These are phyloP conservation scores for Cardiospermum halicacabum DNA, from an alignment of 345 rosid genomes.

Conservation along the genomic window DNA sequence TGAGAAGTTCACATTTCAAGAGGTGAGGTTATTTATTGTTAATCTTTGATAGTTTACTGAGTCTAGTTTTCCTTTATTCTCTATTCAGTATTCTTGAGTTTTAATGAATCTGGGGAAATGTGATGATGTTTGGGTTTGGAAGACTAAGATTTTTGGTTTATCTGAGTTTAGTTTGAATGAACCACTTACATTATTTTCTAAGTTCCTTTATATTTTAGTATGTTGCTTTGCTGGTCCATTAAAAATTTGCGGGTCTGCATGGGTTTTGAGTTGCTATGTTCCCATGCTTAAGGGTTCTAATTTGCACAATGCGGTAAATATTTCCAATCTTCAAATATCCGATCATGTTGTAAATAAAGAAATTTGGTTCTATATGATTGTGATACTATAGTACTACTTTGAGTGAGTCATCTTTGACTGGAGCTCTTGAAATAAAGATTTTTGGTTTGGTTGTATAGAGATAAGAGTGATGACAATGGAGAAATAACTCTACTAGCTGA, in stretches of 20 bases:
- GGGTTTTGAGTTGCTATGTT: neutral
- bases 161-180: neutral
- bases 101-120: neutral
- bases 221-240: constrained; percentile 2
- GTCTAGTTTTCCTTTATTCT: neutral
- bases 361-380: neutral
- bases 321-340: neutral
- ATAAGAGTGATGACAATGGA: neutral
- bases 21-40: constrained; percentile 72
- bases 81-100: constrained; percentile 5
- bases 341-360: neutral
- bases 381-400: neutral
- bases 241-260: neutral
- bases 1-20: constrained; percentile 74
- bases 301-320: neutral
- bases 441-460: neutral
- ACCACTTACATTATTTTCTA: neutral
- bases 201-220: neutral
- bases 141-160: neutral
- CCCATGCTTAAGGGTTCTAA: neutral
- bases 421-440: neutral
- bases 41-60: neutral
- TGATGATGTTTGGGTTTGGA: neutral
- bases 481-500: neutral
- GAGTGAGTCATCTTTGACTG: neutral